Conservation (phyloP, 208 protist species). For the Trichomonas tenax region DNA sequence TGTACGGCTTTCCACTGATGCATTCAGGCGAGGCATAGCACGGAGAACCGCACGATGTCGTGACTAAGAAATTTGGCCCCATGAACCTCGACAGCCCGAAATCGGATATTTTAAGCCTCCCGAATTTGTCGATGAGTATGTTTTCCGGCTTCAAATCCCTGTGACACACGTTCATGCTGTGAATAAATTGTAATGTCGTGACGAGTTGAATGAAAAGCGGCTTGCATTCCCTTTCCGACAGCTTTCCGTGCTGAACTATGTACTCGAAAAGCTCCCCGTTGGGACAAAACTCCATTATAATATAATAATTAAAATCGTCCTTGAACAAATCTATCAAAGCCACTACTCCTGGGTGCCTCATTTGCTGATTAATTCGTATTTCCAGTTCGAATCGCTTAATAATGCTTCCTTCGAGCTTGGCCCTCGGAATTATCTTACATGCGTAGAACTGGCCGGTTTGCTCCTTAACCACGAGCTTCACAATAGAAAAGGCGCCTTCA, state of each 20-base stretch:
- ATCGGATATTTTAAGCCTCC: background rate
- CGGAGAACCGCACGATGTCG: background rate
- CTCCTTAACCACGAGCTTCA: background rate
- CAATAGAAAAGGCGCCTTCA: background rate
- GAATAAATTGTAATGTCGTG: background rate
- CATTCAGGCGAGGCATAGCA: background rate
- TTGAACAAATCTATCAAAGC: background rate
- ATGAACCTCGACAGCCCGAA: background rate
- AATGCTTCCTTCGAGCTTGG: background rate
- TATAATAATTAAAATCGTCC: constrained; percentile 12
- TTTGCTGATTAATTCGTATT: background rate
- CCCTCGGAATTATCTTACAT: background rate
- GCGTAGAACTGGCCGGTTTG: background rate
- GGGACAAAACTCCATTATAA: constrained; percentile 20
- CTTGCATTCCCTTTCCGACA: background rate
- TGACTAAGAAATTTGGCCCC: background rate
- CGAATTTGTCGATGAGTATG: background rate
- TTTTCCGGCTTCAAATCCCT: background rate
- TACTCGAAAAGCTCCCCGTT: background rate
- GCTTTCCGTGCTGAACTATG: background rate
- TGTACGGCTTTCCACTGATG: background rate
- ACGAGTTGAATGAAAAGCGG: background rate
- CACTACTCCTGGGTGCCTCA: background rate
- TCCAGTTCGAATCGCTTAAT: background rate
- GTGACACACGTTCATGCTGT: background rate